Evolutionary conservation across 805 yeast genomes (phyloP), one percentile per base, ranked within the genome.

Genomic region (Komagataella mondaviorum): DNA sequence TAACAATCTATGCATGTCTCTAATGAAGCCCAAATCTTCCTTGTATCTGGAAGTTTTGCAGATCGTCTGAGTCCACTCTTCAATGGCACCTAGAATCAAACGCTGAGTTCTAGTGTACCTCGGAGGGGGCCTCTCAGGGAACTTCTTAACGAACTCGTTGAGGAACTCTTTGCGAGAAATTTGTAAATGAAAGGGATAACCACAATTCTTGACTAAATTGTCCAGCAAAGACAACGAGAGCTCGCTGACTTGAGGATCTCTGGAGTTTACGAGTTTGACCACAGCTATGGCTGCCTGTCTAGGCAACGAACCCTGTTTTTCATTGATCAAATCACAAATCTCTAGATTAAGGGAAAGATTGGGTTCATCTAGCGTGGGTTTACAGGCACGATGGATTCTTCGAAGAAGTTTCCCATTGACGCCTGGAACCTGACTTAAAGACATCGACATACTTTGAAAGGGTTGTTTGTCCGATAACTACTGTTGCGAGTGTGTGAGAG

Each of bases 61-160:
- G 51, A 93, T 81, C 1, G 98, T 91, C 65, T 88, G 95, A 64
- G 87, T 82, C 99, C 99, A 93, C 66, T 93, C 98, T 67, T 91
- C 96, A 60, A 93, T 85, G 52, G 90, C 88, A 53, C 93, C 90
- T 61, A 93, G 73, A 55, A 91, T 81, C 59, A 89, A 73, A 63
- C 88, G 74, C 64, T 93, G 98, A 23, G 88, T 83, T 56, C 89
- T 76, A 17, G 91, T 74, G 67, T 86, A 88, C 44, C 90, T 78
- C 55, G 83, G 69, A 3, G 97, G 96, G 1, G 99, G 98, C 61
- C 88, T 80, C 63, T 90, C 97, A 1, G 98, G 98, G 69, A 93
- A 93, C 63, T 88, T 71, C 60, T 88, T 85, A 22, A 93, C 99
- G 61, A 93, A 75, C 62, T 88, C 96, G 64, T 93, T 93, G 60